phyloP scores from a whole-genome alignment of 78 protist genomes.

The Dictyostelium citrinum region DNA sequence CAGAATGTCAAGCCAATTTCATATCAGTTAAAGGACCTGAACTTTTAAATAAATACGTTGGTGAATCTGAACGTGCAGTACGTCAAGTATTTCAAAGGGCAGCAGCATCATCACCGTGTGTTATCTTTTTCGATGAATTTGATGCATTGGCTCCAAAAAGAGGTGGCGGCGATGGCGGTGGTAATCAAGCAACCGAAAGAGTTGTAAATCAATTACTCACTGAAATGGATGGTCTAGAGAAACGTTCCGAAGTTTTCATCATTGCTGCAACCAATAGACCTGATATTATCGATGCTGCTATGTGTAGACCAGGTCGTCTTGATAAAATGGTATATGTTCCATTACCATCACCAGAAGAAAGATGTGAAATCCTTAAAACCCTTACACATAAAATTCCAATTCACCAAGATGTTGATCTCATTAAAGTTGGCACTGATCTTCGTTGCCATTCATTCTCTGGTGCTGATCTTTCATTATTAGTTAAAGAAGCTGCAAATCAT shows the following conservation, averaged over 20 bases:
- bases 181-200: slow-evolving; percentile 93
- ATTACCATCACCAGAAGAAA: slow-evolving; percentile 88
- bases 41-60: slow-evolving; percentile 98
- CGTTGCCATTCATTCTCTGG: slow-evolving; percentile 84
- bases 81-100: slow-evolving; percentile 95
- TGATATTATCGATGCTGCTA: slow-evolving; percentile 96
- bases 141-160: slow-evolving; percentile 97
- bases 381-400: slow-evolving; percentile 38
- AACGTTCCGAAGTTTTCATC: slow-evolving; percentile 89
- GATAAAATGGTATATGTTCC: slow-evolving; percentile 97
- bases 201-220: slow-evolving; percentile 98
- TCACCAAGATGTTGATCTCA: slow-evolving; percentile 26
- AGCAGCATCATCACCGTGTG: slow-evolving; percentile 95
- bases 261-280: slow-evolving; percentile 99
- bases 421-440: slow-evolving; percentile 33
- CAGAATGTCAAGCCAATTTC: slow-evolving; percentile 94
- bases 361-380: slow-evolving; percentile 69
- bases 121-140: slow-evolving; percentile 99
- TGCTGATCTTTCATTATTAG: slow-evolving; percentile 87
- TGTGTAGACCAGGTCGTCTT: slow-evolving; percentile 99
- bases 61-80: slow-evolving; percentile 99
- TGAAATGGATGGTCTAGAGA: slow-evolving; percentile 98
- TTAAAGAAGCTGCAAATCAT: slow-evolving; percentile 84
- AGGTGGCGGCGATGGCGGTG: slow-evolving; percentile 79
- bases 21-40: slow-evolving; percentile 99